A percentile compares a stretch with the other conserved stretches of the same genome.
Conservation (phyloP, 768 basidiomycete genomes). For the Lactarius trivialis region DNA sequence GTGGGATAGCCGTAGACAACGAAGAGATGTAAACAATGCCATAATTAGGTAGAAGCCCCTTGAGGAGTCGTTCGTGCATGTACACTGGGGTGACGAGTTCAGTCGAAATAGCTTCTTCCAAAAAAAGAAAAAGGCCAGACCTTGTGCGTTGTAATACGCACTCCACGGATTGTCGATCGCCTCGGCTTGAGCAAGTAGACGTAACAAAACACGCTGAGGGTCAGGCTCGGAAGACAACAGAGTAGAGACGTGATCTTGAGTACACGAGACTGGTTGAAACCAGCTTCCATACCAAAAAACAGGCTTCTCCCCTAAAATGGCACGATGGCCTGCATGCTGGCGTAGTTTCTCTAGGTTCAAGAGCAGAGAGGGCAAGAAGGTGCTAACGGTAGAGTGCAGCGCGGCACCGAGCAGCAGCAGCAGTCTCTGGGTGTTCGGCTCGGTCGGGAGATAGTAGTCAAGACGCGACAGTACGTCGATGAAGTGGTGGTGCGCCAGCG, state of each 20-base stretch:
- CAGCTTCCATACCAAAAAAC: conserved; percentile 21
- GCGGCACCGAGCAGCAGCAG: background rate
- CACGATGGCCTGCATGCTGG: background rate
- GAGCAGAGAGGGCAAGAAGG: conserved; percentile 16
- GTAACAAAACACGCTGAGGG: conserved; percentile 3
- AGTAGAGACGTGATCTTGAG: background rate
- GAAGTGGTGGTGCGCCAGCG: conserved; percentile 6
- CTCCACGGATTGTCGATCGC: conserved; percentile 13
- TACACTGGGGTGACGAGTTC: conserved; percentile 1
- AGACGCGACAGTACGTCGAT: conserved; percentile 2
- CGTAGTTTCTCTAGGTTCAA: conserved; percentile 5
- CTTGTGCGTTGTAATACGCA: conserved; percentile 22
- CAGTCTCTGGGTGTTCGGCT: background rate
- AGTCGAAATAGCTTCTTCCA: background rate
- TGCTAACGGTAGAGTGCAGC: conserved; percentile 16
- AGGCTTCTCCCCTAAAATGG: conserved; percentile 12
- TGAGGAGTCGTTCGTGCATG: conserved; percentile 20
- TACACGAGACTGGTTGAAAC: conserved; percentile 16
- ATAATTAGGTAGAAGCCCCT: conserved; percentile 8
- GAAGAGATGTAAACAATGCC: conserved; percentile 12
- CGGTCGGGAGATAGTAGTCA: background rate
- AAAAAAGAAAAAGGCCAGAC: background rate
- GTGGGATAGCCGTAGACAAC: background rate
- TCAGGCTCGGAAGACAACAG: background rate
- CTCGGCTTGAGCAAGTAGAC: conserved; percentile 10